Evolutionary conservation across 2,329 filamentous ascomycete genomes (phyloP), one percentile per base, ranked within the genome.

Genomic region (Trichoderma breve): DNA sequence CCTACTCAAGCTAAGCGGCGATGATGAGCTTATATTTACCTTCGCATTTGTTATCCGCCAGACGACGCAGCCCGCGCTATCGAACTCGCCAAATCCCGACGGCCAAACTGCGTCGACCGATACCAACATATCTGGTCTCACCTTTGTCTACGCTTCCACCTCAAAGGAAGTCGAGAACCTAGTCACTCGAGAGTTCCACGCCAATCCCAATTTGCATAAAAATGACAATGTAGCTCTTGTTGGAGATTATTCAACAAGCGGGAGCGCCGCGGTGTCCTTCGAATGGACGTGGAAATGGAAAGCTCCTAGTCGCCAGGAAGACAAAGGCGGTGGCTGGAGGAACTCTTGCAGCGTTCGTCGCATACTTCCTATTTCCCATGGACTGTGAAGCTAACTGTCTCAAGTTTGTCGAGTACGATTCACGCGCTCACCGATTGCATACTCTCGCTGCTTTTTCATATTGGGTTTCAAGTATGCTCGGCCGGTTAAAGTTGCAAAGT

Each of bases 271-370:
- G 2, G 91, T 97, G 34, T 91, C 94, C 39, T 98, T 98, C 79
- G 92, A 95, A 75, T 99, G 95, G 94, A 91, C 92, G 8, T 99
- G 96, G 96, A 96, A 92, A 85, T 99, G 95, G 94, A 94, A 92
- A 79, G 93, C 96, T 9, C 96, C 96, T 47, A 97, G 94, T 85
- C 78, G 84, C 15, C 83, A 84, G 18, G 95, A 98, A 79, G 95
- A 98, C 79, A 90, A 89, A 77, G 93, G 93, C 34, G 94, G 94
- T 71, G 96, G 96, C 58, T 99, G 96, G 95, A 93, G 94, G 79
- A 98, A 97, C 79, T 93, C 92, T 77, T 98, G 96, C 86, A 98
- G 94, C 80, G 92, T 94, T 85, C 74, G 88, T 83, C 57, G 62
- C 68, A 11, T 55, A 24, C 67, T 72, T 18, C 34, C 65, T 36